These are phyloP conservation scores for Hypoxylon sp. DNA, from an alignment of 2,329 filamentous ascomycete genomes.

Conservation along the genomic window DNA sequence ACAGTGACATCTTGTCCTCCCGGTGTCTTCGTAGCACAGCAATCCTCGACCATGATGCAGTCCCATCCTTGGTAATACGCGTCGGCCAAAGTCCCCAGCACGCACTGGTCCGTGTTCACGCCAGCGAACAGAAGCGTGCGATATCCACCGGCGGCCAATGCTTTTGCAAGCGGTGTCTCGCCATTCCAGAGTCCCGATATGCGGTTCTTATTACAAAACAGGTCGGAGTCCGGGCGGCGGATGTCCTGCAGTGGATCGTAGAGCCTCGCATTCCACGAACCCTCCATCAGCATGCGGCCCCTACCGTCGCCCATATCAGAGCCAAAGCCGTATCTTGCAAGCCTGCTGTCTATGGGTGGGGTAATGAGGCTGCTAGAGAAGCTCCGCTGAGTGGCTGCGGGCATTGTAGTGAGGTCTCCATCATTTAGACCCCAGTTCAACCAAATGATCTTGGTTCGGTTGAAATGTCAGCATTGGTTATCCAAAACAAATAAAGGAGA, in stretches of 20 bases:
- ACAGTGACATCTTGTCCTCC: slow-evolving; percentile 56
- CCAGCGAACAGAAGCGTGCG: slow-evolving; percentile 69
- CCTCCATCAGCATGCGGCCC: slow-evolving; percentile 65
- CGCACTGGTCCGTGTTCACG: slow-evolving; percentile 74
- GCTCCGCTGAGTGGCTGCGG: slow-evolving; percentile 62
- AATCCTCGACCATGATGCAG: slow-evolving; percentile 68
- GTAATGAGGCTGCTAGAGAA: slow-evolving; percentile 61
- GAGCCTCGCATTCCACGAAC: slow-evolving; percentile 70
- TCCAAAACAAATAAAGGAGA: not conserved
- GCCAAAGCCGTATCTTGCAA: slow-evolving; percentile 59
- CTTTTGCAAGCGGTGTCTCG: slow-evolving; percentile 56
- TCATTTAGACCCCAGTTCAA: slow-evolving; percentile 68
- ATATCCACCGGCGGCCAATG: slow-evolving; percentile 28
- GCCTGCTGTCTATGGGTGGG: slow-evolving; percentile 33
- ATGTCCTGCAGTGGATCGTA: slow-evolving; percentile 61
- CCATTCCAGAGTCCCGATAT: slow-evolving; percentile 70
- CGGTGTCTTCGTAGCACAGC: slow-evolving; percentile 65
- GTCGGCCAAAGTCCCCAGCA: slow-evolving; percentile 69
- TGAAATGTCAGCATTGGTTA: slow-evolving; percentile 20
- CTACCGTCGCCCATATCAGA: slow-evolving; percentile 61
- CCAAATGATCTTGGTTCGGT: slow-evolving; percentile 46
- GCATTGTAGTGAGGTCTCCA: slow-evolving; percentile 64
- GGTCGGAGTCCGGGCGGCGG: slow-evolving; percentile 59
- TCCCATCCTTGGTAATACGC: slow-evolving; percentile 70
- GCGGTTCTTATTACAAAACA: slow-evolving; percentile 69